Evolutionary conservation across 2,329 filamentous ascomycete genomes (phyloP).

Genomic region (Alternaria viburni): DNA sequence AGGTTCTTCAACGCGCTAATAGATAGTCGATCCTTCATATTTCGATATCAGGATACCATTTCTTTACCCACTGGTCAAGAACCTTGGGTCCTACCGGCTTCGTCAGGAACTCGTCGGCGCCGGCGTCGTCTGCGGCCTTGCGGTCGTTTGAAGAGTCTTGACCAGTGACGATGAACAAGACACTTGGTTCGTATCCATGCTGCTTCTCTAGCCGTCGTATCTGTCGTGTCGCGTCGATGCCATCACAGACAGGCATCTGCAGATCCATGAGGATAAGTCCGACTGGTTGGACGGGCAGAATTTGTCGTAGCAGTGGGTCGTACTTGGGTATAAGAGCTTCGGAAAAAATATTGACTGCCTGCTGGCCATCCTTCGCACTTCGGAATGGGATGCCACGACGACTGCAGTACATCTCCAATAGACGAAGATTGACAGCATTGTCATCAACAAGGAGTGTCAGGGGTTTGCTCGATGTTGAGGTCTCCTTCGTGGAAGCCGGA

Average conservation of each 20-base stretch:
- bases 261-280: slow-evolving; percentile 51
- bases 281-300: slow-evolving; percentile 22
- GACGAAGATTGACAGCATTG: slow-evolving; percentile 54
- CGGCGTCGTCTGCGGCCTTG: slow-evolving; percentile 30
- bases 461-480: slow-evolving; percentile 15
- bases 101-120: slow-evolving; percentile 39
- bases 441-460: slow-evolving; percentile 54
- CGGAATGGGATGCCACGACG: slow-evolving; percentile 48
- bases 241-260: slow-evolving; percentile 51
- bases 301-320: slow-evolving; percentile 11
- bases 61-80: slow-evolving; percentile 29
- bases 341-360: slow-evolving; percentile 48
- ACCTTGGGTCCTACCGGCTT: slow-evolving; percentile 43
- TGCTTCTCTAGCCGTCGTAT: slow-evolving; percentile 44
- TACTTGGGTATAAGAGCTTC: slow-evolving; percentile 7
- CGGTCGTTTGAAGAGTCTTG: slow-evolving; percentile 40
- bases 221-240: slow-evolving; percentile 42
- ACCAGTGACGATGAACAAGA: slow-evolving; percentile 45
- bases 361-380: slow-evolving; percentile 49
- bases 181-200: slow-evolving; percentile 26
- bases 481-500: not conserved
- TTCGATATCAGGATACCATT: slow-evolving; percentile 26
- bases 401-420: slow-evolving; percentile 56
- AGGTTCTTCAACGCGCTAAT: not conserved
- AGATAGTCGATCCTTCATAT: not conserved